These are phyloP conservation scores for Globisporangium heterothallicum DNA, from an alignment of 352 stramenopile genomes.

Conservation along the genomic window DNA sequence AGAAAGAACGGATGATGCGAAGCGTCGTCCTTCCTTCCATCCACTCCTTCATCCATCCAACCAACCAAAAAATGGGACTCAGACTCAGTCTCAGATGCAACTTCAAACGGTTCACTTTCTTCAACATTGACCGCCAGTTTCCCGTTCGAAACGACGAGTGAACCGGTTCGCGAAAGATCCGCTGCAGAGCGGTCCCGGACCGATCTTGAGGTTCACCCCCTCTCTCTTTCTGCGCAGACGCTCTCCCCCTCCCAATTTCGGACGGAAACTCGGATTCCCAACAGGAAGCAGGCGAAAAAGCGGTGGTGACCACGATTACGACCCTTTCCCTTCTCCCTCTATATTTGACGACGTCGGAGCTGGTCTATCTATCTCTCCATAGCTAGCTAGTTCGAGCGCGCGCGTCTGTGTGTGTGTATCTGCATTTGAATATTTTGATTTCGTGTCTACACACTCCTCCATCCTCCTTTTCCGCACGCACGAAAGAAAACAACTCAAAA, in stretches of 20 bases:
- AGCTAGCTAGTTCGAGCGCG: background rate
- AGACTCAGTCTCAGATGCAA: background rate
- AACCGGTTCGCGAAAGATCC: slow-evolving; percentile 1
- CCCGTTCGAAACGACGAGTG: background rate
- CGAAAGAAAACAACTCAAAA: slow-evolving; percentile 1
- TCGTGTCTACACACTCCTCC: background rate
- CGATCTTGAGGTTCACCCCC: slow-evolving; percentile 14
- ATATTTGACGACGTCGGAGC: background rate
- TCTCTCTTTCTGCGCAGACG: background rate
- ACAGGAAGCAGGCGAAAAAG: slow-evolving; percentile 8
- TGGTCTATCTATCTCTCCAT: background rate
- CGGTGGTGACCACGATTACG: background rate
- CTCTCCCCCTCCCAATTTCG: background rate
- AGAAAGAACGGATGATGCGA: background rate
- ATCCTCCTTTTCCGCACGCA: slow-evolving; percentile 9
- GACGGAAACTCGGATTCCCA: slow-evolving; percentile 5
- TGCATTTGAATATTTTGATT: background rate
- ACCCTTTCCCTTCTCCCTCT: background rate
- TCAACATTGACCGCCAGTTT: slow-evolving; percentile 1
- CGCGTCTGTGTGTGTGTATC: background rate
- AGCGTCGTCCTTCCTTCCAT: too few species aligned
- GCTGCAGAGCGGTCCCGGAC: slow-evolving; percentile 4
- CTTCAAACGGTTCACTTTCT: background rate
- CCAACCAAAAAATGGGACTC: background rate
- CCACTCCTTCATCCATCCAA: too few species aligned